Base-by-base conservation (phyloP, 2,329 filamentous ascomycete genomes). In the Westerdykella aurantiaca region DNA sequence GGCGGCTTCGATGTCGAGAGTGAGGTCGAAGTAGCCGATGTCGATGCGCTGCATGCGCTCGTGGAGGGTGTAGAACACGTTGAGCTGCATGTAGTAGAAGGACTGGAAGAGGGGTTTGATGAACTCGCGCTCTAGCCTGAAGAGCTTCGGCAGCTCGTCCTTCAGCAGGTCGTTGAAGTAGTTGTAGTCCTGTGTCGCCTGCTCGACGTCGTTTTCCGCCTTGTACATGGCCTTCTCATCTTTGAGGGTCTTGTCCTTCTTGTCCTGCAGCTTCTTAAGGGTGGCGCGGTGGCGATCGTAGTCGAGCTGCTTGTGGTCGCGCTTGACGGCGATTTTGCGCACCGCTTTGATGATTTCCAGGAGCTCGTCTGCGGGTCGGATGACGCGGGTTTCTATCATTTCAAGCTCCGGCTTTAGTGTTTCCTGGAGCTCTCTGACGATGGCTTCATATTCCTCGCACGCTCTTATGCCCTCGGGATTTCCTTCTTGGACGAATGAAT, bases 61-160 rank as follows among this genome's bases (percentile, higher is more conserved):
- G 67, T 98, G 93, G 42, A 98, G 77, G 1, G 93, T 98, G 71
- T 98, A 98, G 69, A 97, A 98, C 53, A 98, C 88, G 69, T 98
- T 98, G 53, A 98, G 80, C 70, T 98, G 93, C 93, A 98, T 98
- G 75, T 97, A 98, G 72, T 98, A 98, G 73, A 98, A 98, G 9
- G 88, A 95, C 68, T 97, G 93, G 77, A 98, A 98, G 6, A 98
- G 80, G 2, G 93, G 93, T 55, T 88, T 84, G 68, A 98, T 98
- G 67, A 98, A 97, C 68, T 97, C 86, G 51, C 84, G 81, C 69
- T 98, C 93, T 14, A 98, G 80, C 6, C 74, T 69, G 69, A 98
- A 98, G 10, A 98, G 79, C 68, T 89, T 88, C 22, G 93, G 93
- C 50, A 98, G 75, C 71, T 98, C 93, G 14, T 94, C 88, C 73